phyloP scores from a whole-genome alignment of 257 asterid species.

The Solanum appendiculatum region DNA sequence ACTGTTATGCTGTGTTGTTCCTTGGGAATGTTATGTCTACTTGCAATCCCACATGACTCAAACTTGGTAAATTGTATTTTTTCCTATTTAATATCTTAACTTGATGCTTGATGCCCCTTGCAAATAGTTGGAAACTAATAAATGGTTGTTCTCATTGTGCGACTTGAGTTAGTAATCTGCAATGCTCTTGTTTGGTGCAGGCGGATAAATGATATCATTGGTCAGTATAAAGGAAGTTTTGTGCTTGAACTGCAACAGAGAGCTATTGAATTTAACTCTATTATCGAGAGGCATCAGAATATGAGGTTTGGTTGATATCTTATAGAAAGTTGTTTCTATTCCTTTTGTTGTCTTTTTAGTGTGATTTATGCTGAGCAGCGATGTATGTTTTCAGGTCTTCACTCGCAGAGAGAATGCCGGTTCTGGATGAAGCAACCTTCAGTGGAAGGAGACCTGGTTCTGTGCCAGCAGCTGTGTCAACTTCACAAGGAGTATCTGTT shows the following conservation, averaged over 20 bases:
- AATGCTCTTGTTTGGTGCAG: conserved; percentile 16
- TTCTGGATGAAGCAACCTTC: conserved; percentile 80
- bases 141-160: not conserved
- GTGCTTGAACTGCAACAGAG: conserved; percentile 96
- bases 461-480: conserved; percentile 58
- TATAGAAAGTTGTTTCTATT: not conserved
- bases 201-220: conserved; percentile 62
- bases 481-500: conserved; percentile 61
- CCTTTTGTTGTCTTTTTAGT: not conserved
- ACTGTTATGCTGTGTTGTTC: not conserved
- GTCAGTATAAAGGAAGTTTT: conserved; percentile 80
- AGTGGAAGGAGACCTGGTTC: conserved; percentile 87
- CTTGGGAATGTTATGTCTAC: not conserved
- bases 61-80: not conserved
- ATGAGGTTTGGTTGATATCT: conserved; percentile 49
- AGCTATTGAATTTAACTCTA: conserved; percentile 85
- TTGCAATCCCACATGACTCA: not conserved
- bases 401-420: conserved; percentile 95
- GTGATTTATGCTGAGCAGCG: not conserved
- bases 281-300: conserved; percentile 65
- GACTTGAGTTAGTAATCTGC: not conserved
- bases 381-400: conserved; percentile 48
- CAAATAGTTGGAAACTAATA: not conserved
- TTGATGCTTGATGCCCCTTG: not conserved
- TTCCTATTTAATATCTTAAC: not conserved